Conservation (phyloP, 768 basidiomycete species). For the Termitomyces sp. region DNA sequence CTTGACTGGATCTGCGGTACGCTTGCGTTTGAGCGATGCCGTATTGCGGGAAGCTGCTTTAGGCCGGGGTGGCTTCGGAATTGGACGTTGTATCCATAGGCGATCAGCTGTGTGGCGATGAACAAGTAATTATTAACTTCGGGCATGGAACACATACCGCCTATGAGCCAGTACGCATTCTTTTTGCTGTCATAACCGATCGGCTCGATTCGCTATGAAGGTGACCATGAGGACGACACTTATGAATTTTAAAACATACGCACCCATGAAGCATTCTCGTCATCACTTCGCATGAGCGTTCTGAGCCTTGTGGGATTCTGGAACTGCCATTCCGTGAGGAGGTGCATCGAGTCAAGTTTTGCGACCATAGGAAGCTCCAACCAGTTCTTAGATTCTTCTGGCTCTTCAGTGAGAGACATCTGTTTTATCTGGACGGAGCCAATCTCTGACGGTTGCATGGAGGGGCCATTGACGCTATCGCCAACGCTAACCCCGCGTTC, state of each 20-base stretch:
- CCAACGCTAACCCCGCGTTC: conserved; percentile 15
- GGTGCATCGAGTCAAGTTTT: conserved; percentile 73
- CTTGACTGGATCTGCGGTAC: conserved; percentile 14
- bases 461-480: conserved; percentile 12
- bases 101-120: conserved; percentile 55
- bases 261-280: conserved; percentile 78
- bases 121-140: neutral
- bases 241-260: conserved; percentile 21
- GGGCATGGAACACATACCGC: conserved; percentile 44
- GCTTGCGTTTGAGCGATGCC: conserved; percentile 36
- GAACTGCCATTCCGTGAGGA: conserved; percentile 84
- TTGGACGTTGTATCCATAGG: conserved; percentile 81
- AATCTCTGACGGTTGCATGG: conserved; percentile 15
- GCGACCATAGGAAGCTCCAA: conserved; percentile 62
- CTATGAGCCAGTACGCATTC: conserved; percentile 86
- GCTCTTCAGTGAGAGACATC: conserved; percentile 10
- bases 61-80: conserved; percentile 18
- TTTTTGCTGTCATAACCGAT: conserved; percentile 77
- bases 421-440: conserved; percentile 8
- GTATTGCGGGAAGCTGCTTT: conserved; percentile 39
- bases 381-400: conserved; percentile 60
- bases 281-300: conserved; percentile 73
- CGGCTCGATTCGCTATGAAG: conserved; percentile 71
- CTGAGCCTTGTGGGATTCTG: conserved; percentile 71
- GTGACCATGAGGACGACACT: conserved; percentile 2